Base-by-base conservation (phyloP, 495 filamentous ascomycete species). In the Penicillium pulvis region DNA sequence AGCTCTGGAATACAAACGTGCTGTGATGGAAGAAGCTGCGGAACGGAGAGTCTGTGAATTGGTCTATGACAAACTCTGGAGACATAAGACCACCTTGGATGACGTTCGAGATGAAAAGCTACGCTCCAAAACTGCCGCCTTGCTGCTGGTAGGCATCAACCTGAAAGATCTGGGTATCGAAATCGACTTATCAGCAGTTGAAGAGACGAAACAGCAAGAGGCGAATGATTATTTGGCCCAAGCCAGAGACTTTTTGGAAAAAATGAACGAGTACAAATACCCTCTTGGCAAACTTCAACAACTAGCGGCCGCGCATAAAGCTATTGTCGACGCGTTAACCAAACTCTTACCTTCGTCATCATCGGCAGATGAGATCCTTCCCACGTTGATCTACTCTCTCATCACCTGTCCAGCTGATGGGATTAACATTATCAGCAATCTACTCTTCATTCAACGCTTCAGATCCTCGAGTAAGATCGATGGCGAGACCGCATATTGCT, bases 41-140 rank as follows among this genome's bases (percentile, higher is more conserved):
- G 94, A 99, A 65, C 85, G 88, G 65, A 83, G 87, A 61, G 87
- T 94, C 10, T 97, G 92, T 69, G 91, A 97, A 68, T 83, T 83
- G 30, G 84, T 98, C 20, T 97, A 98, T 64, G 83, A 85, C 56
- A 86, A 88, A 46, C 86, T 98, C 66, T 99, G 91, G 85, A 85
- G 93, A 42, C 94, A 99, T 69, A 86, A 87, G 52, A 94, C 81
- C 64, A 96, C 93, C 2, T 82, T 98, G 70, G 94, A 99, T 70
- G 94, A 98, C 68, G 92, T 93, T 8, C 82, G 93, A 62, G 94
- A 99, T 70, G 92, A 96, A 64, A 98, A 95, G 66, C 76, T 99
- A 56, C 86, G 94, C 28, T 98, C 95, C 3, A 93, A 96, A 61
- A 97, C 92, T 7, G 95, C 94, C 20, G 93, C 94, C 0, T 77